These are phyloP conservation scores for Xenosphaeropsis pyriputrescens DNA, from an alignment of 2,329 filamentous ascomycete genomes.

Conservation along the genomic window DNA sequence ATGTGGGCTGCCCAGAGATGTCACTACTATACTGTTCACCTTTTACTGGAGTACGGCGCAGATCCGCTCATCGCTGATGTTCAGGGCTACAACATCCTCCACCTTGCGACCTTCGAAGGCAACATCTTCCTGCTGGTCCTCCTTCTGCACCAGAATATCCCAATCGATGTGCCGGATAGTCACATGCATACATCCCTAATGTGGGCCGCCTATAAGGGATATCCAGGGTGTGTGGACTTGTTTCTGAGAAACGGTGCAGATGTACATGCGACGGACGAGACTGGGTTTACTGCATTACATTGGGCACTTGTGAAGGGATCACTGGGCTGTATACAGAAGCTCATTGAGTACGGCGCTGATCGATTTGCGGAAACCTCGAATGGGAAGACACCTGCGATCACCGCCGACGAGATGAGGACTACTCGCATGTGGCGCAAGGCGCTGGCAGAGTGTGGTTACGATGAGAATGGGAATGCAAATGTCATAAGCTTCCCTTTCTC, in stretches of 20 bases:
- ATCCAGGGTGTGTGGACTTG: constrained; percentile 78
- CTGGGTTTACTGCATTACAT: constrained; percentile 86
- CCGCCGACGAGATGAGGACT: constrained; percentile 84
- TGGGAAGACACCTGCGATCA: constrained; percentile 78
- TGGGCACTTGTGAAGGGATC: constrained; percentile 95
- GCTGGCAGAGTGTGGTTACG: constrained; percentile 71
- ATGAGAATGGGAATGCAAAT: constrained; percentile 59
- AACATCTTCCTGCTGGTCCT: constrained; percentile 83
- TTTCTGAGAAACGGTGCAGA: constrained; percentile 92
- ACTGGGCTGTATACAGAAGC: constrained; percentile 75
- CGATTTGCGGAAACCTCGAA: constrained; percentile 79
- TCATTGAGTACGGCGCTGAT: constrained; percentile 91
- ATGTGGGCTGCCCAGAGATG: constrained; percentile 96
- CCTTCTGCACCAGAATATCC: constrained; percentile 87
- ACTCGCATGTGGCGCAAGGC: constrained; percentile 68
- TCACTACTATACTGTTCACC: constrained; percentile 90
- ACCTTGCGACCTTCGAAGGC: constrained; percentile 93
- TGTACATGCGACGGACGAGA: constrained; percentile 79
- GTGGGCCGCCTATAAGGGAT: constrained; percentile 99
- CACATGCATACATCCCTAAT: constrained; percentile 91
- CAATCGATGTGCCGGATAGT: constrained; percentile 77
- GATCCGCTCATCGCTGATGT: constrained; percentile 86
- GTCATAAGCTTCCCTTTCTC: constrained; percentile 58
- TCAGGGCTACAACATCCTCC: constrained; percentile 95
- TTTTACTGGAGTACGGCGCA: constrained; percentile 80